Conservation (phyloP, 345 rosid species). For the Psidium friedrichsthalianum region DNA sequence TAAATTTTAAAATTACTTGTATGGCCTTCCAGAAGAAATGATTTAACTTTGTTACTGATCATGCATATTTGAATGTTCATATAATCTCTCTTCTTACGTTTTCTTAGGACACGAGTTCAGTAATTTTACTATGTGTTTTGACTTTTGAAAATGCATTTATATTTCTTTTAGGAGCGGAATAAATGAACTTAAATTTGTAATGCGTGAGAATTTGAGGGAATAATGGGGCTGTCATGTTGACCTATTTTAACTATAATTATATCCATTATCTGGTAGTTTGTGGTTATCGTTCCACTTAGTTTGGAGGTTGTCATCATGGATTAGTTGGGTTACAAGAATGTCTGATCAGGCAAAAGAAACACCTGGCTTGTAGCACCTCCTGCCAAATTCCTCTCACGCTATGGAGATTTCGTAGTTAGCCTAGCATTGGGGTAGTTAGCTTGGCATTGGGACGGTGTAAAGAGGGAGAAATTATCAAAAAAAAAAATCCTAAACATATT, state of each 20-base stretch:
- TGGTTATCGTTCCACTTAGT: neutral
- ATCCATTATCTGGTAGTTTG: neutral
- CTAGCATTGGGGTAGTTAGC: neutral
- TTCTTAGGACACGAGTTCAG: neutral
- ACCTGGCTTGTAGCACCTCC: neutral
- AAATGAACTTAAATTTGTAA: neutral
- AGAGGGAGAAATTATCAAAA: neutral
- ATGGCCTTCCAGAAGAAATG: too few relatives aligned
- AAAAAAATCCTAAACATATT: too few relatives aligned
- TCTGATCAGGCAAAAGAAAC: neutral
- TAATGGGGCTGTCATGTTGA: neutral
- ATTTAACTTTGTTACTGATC: too few relatives aligned
- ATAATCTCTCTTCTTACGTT: too few relatives aligned
- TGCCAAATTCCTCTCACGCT: neutral
- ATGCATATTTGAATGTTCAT: too few relatives aligned
- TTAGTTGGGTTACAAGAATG: neutral
- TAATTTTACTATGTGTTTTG: neutral
- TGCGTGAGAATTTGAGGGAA: neutral
- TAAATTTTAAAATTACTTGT: too few relatives aligned
- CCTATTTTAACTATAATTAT: neutral
- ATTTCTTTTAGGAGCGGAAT: too few relatives aligned
- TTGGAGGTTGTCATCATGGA: neutral
- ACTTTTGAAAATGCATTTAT: neutral
- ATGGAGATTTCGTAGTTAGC: neutral
- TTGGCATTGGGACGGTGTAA: neutral